Percentiles rank a stretch among this genome's conserved stretches.
Evolutionary conservation across 768 basidiomycete species (phyloP).

Genomic region (Termitomyces sp.): DNA sequence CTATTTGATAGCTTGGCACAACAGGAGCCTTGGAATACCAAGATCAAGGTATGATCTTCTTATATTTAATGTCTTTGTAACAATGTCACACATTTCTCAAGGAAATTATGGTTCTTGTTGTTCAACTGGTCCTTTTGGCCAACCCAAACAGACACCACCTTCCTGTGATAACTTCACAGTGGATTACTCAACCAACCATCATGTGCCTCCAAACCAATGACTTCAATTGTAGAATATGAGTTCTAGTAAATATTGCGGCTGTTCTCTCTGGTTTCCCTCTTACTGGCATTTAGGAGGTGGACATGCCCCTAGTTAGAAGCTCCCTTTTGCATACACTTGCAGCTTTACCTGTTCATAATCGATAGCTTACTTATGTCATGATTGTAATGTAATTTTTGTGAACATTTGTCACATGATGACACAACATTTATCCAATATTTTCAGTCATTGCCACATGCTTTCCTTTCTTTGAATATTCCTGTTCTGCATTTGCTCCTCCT

Average conservation of each 20-base stretch:
- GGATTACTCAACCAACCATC: neutral
- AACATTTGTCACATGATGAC: no score
- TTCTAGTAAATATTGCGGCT: neutral
- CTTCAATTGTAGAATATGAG: neutral
- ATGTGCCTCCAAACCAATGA: neutral
- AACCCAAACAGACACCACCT: neutral
- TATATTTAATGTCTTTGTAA: no score
- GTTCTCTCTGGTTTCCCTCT: neutral
- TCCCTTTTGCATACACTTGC: neutral
- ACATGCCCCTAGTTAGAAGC: neutral
- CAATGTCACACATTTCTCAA: no score
- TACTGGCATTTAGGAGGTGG: neutral
- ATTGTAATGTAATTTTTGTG: no score
- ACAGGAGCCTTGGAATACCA: conserved; percentile 1
- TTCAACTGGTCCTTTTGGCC: neutral
- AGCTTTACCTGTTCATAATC: no score
- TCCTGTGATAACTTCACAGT: neutral
- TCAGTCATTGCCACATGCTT: no score
- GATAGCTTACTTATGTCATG: no score
- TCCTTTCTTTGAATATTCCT: no score
- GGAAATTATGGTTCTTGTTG: neutral
- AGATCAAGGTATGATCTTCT: no score
- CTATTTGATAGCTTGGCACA: conserved; percentile 30
- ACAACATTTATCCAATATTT: no score
- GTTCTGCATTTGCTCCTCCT: no score